Evolutionary conservation across 306 rosid genomes (phyloP).

Genomic region (Trifolium pratense): DNA sequence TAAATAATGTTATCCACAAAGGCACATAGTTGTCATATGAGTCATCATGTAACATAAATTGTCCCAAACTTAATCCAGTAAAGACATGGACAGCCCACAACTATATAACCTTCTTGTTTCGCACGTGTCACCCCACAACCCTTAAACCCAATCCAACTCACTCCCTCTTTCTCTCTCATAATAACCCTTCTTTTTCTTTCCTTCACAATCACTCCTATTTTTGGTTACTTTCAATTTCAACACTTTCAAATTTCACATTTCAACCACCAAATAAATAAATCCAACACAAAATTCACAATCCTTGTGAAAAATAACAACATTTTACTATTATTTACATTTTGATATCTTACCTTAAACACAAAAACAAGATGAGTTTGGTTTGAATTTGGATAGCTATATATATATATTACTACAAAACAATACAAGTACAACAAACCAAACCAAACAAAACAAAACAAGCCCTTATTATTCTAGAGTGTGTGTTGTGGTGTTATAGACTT

Average conservation of each 20-base stretch:
- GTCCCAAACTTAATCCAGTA: conserved; percentile 64
- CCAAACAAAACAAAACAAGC: conserved; percentile 27
- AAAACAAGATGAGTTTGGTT: conserved; percentile 2
- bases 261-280: neutral
- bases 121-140: conserved; percentile 64
- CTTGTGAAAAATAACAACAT: too few relatives aligned
- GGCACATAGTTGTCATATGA: conserved; percentile 60
- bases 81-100: conserved; percentile 64
- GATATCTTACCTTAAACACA: conserved; percentile 23
- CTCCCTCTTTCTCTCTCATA: neutral
- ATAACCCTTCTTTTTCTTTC: neutral
- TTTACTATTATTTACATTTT: too few relatives aligned
- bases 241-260: conserved; percentile 22
- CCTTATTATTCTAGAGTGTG: neutral
- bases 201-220: conserved; percentile 1
- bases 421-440: conserved; percentile 25
- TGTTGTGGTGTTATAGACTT: neutral
- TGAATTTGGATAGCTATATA: neutral
- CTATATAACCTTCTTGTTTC: conserved; percentile 57
- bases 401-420: neutral
- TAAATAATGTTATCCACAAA: conserved; percentile 51
- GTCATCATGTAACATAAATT: conserved; percentile 54
- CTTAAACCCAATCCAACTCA: conserved; percentile 48
- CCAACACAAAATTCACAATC: too few relatives aligned
- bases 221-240: conserved; percentile 17